Evolutionary conservation across 768 basidiomycete species (phyloP), one percentile per base, ranked within the genome.

Genomic region (Lentinula guzmanii): DNA sequence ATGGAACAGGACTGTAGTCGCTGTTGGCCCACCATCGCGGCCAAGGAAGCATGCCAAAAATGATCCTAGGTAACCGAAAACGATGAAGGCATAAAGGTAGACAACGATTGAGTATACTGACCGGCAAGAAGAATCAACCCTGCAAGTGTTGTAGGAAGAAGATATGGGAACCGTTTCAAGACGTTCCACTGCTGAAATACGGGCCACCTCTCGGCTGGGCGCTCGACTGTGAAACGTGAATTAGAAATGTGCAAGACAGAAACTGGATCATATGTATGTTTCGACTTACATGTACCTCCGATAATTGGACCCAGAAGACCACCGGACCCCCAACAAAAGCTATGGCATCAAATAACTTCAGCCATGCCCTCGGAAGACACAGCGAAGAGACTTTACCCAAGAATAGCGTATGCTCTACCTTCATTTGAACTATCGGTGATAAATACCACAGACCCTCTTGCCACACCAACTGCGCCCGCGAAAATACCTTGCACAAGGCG

Each of bases 381-480:
- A 52, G 28, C 33, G 42, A 52, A 10, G 15, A 35, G 4, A 65
- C 11, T 74, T 65, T 65, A 90, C 85, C 95, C 95, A 54, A 98
- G 78, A 61, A 95, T 90, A 51, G 95, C 93, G 71, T 98, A 98
- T 24, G 96, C 97, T 66, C 93, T 82, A 21, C 91, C 91, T 73
- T 98, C 95, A 72, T 99, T 99, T 55, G 87, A 90, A 31, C 86
- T 76, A 72, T 98, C 95, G 0, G 97, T 95, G 61, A 99, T 82
- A 65, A 87, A 86, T 15, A 90, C 76, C 58, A 98, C 87, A n/a
- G 86, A 90, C 8, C 94, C 91, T 69, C 95, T 85, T 43, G 94
- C 95, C 24, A 98, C 96, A n/a, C 96, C 96, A n/a, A 98, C 89
- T 16, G 95, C 91, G 3, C 96, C 95, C 2, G 90, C 91, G 69